Base-by-base conservation (phyloP, 2,329 filamentous ascomycete species). In the Pseudogymnoascus sp. region DNA sequence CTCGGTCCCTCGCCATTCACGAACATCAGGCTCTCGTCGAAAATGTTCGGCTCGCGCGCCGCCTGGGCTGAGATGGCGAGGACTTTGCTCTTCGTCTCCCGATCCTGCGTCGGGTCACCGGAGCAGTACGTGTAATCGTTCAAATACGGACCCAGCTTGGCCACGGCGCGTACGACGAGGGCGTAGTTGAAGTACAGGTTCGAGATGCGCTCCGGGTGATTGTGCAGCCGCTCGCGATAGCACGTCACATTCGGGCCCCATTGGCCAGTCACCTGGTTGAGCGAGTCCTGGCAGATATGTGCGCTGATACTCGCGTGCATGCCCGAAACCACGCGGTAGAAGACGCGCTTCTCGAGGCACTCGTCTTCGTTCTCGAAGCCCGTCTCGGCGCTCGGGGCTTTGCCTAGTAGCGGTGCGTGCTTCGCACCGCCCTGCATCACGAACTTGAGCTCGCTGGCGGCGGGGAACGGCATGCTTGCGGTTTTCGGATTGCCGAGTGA, bases 171-270 rank as follows among this genome's bases (percentile, higher is more conserved):
- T 26, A 93, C 89, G 42, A 99, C 82, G n/a, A 99, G 83, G 0
- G 95, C 95, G 73, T 96, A 99, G 83, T 99, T 97, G 80, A 99
- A 99, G 80, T 99, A 99, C 60, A 99, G 82, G 76, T 99, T 99
- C 69, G 93, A 95, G 72, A 99, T 90, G 65, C 93, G 89, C 69
- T 99, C 95, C 0, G 93, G 91, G 74, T 90, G 86, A 21, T 82
- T 80, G 75, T 96, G 90, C 15, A 99, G 83, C n/a, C 95, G 87
- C 35, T 87, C 79, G 73, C 90, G 86, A 81, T 96, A 99, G 80
- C 95, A 99, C 67, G 87, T 80, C 62, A 96, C 76, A 71, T 99
- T 99, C 23, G 92, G 93, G 60, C 88, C 86, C 95, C 95, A 99
- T 76, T 91, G 79, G 64, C 95, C 95, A 0, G 93, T 97, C 1